Base-by-base conservation (phyloP, 2,329 filamentous ascomycete genomes). In the Calycina herbarum region DNA sequence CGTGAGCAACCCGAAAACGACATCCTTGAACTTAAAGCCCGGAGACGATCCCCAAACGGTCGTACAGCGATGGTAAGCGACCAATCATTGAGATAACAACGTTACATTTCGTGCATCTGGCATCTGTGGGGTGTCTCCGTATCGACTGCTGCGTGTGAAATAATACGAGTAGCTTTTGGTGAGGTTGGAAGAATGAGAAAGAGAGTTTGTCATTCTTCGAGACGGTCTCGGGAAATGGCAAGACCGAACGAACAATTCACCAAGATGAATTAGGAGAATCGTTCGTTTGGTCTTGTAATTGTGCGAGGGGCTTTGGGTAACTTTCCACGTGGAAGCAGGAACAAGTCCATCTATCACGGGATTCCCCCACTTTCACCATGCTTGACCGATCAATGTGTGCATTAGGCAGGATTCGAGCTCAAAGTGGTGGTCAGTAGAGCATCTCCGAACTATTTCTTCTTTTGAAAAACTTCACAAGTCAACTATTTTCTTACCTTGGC, bases 291-390 rank as follows among this genome's bases (percentile, higher is more conserved):
- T 20, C 20, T 20, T 20, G 20, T 20, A 20, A 20, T 20, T 20
- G 20, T 20, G 20, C 20, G 20, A 20, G 20, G 20, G 20, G 20
- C 20, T 20, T 20, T 20, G 20, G 20, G 20, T 20, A 20, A 5
- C n/a, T 11, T 8, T 54, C 48, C 48, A 54, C 48, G 48, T 54
- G 20, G 10, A 51, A 51, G 45, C 45, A 51, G 20, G 45, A 54
- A 54, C 20, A 54, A 20, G n/a, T 48, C n/a, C 6, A 51, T 20
- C 10, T 27, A 54, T 54, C 48, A 54, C 48, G 48, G 10, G 48
- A 54, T 24, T 54, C n/a, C 48, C 48, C 48, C 48, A 54, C 48
- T 54, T 54, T 54, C 20, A 27, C 48, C 38, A 40, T 40, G 13
- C 38, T 40, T 40, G 38, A 40, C 38, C 38, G 13, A 40, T 40